phyloP scores from a whole-genome alignment of 225 moss, liverwort and hornwort species.

The Rhytidiadelphus loreus region DNA sequence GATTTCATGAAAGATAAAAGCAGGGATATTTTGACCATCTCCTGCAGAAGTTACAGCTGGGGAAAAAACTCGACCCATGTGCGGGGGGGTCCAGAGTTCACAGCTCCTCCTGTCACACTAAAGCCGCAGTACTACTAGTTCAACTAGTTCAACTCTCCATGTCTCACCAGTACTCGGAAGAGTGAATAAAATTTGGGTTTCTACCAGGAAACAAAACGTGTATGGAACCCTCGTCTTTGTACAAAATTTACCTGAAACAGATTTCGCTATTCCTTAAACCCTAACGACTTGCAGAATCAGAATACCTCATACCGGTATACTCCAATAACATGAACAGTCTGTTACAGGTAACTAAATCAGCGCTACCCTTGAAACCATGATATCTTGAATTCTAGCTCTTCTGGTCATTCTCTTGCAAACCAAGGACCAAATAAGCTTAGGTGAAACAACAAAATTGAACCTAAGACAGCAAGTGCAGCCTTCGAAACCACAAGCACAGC shows the following conservation, averaged over 20 bases:
- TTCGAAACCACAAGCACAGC: not conserved
- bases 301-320: not conserved
- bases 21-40: not conserved
- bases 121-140: not conserved
- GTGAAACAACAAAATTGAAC: not conserved
- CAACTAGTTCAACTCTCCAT: not conserved
- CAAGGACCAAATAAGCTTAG: too few relatives aligned
- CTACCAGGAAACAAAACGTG: not conserved
- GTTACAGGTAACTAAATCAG: too few relatives aligned
- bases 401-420: not conserved
- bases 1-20: not conserved
- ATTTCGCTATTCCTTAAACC: not conserved
- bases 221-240: constrained; percentile 1
- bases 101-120: not conserved
- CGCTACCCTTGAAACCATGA: not conserved
- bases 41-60: not conserved
- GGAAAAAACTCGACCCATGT: not conserved
- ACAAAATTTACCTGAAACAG: constrained; percentile 8
- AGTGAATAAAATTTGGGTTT: not conserved
- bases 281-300: not conserved
- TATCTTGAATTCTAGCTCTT: not conserved
- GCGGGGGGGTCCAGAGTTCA: not conserved
- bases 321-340: not conserved
- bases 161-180: not conserved
- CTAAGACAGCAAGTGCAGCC: not conserved